Base-by-base conservation (phyloP, 768 basidiomycete species). In the Hebeloma cylindrosporum region DNA sequence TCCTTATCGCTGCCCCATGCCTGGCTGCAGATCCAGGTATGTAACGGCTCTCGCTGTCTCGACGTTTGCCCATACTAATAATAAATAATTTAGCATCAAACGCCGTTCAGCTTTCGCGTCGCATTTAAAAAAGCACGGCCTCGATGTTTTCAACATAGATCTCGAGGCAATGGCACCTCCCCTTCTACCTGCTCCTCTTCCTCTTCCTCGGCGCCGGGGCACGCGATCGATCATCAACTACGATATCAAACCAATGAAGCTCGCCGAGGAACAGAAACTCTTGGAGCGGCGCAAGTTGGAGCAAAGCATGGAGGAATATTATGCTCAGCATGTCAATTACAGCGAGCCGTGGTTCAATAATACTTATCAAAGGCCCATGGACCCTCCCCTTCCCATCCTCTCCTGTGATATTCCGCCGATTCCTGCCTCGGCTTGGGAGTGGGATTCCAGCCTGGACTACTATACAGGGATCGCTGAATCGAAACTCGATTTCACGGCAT, bases 101-200 rank as follows among this genome's bases (percentile, higher is more conserved):
- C 81, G 85, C 40, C 73, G 73, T 20, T 77, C 79, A 22, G 72
- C 77, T 17, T 86, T 83, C 48, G 63, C 64, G 18, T 59, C 60
- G 3, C 84, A 87, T 61, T 59, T 86, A 37, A 65, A 59, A 44
- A 77, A 74, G 58, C 83, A 85, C 48, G 62, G 60, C 25, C 54
- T 68, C 20, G 62, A 68, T 34, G 60, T 62, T 18, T 50, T 56
- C 3, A 57, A 48, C 5, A 38, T 66, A 21, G 46, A 69, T 23
- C 54, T 73, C 28, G 68, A 69, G 35, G 47, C 53, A 23, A 54
- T 64, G 21, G 68, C 61, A 28, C 63, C 61, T 10, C 52, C 57
- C 9, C 50, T 62, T 34, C 52, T 61, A 23, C 57, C 58, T 13
- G 43, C 47, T 29, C 36, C 59, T 5, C 29, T 50, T 26, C 47